Conservation (phyloP, 2,329 filamentous ascomycete species). For the Fusarium sp. region DNA sequence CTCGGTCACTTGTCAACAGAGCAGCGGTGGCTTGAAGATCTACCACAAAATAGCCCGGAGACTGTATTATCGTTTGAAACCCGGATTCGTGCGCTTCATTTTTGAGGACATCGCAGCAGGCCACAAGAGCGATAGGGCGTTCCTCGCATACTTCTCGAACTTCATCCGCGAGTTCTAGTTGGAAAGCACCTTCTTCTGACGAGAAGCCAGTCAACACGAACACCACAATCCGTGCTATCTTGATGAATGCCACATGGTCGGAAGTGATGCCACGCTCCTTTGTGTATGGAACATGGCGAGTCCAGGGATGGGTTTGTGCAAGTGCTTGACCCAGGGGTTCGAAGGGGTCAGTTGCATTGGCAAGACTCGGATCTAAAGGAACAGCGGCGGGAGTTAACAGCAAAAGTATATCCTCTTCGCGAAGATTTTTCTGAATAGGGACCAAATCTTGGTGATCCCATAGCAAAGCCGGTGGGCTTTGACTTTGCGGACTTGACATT, state of each 20-base stretch:
- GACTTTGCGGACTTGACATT: constrained; percentile 39
- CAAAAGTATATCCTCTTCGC: constrained; percentile 68
- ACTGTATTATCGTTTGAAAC: constrained; percentile 67
- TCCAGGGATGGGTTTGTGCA: constrained; percentile 68
- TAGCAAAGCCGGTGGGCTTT: constrained; percentile 49
- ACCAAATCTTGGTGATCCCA: constrained; percentile 62
- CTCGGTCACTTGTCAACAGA: constrained; percentile 62
- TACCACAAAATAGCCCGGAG: constrained; percentile 61
- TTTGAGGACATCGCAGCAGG: constrained; percentile 62
- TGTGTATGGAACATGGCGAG: constrained; percentile 80
- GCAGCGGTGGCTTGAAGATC: constrained; percentile 65
- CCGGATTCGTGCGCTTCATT: constrained; percentile 55
- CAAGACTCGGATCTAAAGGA: constrained; percentile 58
- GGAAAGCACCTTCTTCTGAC: constrained; percentile 62
- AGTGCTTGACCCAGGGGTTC: constrained; percentile 76
- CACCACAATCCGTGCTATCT: constrained; percentile 69
- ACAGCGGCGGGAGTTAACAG: constrained; percentile 70
- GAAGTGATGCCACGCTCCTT: constrained; percentile 73
- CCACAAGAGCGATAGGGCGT: constrained; percentile 65
- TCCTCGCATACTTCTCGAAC: constrained; percentile 60
- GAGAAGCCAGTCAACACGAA: constrained; percentile 70
- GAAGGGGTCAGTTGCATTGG: constrained; percentile 73
- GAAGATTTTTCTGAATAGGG: constrained; percentile 61
- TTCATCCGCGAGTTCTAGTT: constrained; percentile 64
- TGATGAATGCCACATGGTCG: constrained; percentile 73